Percentiles rank a stretch among this genome's conserved stretches.
These are phyloP conservation scores for Termitomyces sp. DNA, from an alignment of 768 basidiomycete genomes.

Conservation along the genomic window DNA sequence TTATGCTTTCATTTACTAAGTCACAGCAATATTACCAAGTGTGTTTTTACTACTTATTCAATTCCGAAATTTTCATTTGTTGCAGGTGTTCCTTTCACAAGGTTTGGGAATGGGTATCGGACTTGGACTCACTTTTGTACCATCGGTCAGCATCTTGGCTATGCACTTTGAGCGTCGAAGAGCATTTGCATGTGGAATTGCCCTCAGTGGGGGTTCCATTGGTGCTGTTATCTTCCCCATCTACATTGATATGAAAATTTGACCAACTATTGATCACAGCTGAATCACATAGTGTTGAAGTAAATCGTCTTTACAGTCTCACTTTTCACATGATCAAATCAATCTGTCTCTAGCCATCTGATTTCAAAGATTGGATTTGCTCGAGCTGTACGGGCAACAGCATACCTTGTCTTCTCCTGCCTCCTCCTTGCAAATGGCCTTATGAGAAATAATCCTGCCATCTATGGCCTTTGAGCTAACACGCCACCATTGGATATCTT, in stretches of 20 bases:
- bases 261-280: too few species aligned
- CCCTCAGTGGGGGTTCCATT: conserved; percentile 1
- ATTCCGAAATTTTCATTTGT: too few species aligned
- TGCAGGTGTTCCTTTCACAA: conserved; percentile 18
- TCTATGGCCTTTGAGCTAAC: too few species aligned
- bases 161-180: conserved; percentile 36
- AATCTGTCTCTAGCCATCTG: conserved; percentile 10
- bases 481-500: too few species aligned
- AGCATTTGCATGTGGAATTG: conserved; percentile 32
- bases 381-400: conserved; percentile 17
- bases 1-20: conserved; percentile 32
- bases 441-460: neutral
- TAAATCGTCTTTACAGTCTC: too few species aligned
- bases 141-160: conserved; percentile 32
- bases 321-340: too few species aligned
- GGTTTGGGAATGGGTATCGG: conserved; percentile 29
- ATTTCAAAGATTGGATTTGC: conserved; percentile 19
- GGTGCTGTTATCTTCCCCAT: conserved; percentile 30
- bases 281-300: too few species aligned
- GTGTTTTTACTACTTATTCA: neutral
- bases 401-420: conserved; percentile 10
- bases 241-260: neutral
- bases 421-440: conserved; percentile 20
- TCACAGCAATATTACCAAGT: conserved; percentile 24
- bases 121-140: conserved; percentile 32